These are phyloP conservation scores for Colletotrichum graminicola DNA, from an alignment of 2,329 filamentous ascomycete species.

Conservation along the genomic window DNA sequence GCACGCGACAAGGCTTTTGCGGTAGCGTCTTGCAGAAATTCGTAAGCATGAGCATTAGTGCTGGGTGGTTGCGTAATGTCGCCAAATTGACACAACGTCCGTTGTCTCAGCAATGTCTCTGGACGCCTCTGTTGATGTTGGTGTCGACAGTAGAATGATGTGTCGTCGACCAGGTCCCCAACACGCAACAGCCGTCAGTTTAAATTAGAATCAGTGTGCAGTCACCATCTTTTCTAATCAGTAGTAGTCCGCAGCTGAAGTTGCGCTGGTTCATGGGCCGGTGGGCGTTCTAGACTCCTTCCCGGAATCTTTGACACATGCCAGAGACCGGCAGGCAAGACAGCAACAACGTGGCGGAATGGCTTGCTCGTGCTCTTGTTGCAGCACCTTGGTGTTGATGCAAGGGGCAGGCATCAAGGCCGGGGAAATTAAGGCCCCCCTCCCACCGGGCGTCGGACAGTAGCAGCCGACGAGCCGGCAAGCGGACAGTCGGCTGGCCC, in stretches of 20 bases:
- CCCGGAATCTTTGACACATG: constrained; percentile 7
- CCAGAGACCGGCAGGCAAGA: not conserved
- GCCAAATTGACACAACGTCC: constrained; percentile 28
- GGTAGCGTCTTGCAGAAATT: not conserved
- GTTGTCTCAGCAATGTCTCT: not conserved
- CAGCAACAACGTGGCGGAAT: not conserved
- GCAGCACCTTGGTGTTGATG: constrained; percentile 1
- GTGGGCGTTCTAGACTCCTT: constrained; percentile 11
- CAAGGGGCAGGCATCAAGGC: not conserved
- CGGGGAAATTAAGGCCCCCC: not conserved
- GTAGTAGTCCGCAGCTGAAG: constrained; percentile 4
- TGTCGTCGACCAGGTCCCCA: too few species aligned
- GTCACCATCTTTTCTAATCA: not conserved
- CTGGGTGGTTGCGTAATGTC: constrained; percentile 2
- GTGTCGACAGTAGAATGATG: not conserved
- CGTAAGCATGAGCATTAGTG: constrained; percentile 4
- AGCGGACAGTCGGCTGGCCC: constrained; percentile 5
- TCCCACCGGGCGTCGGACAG: not conserved
- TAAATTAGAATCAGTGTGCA: not conserved
- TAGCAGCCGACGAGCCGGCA: constrained; percentile 4
- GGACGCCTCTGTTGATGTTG: not conserved
- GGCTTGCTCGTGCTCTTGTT: not conserved
- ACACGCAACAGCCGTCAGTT: not conserved
- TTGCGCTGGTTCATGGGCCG: not conserved
- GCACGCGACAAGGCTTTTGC: constrained; percentile 12